Base-by-base conservation (phyloP, 2,329 filamentous ascomycete species). In the Fusarium pseudoanthophilum region DNA sequence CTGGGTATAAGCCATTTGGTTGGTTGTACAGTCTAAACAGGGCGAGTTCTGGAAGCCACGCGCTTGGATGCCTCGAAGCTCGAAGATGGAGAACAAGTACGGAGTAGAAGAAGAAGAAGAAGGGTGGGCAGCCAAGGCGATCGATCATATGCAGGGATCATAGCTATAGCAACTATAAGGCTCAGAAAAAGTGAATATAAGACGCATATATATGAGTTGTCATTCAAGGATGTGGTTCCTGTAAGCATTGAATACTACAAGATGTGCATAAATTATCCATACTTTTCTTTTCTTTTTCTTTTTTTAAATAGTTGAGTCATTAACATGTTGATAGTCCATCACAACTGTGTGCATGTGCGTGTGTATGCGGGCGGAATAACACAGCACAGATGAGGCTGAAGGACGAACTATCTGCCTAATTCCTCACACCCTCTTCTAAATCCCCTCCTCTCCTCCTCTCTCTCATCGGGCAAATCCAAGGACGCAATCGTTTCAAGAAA, bases 321-420 rank as follows among this genome's bases (percentile, higher is more conserved):
- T 10, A 20, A 16, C 13, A 3, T 18, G 24, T 7, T 15, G 28
- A 16, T 36, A 21, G 18, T 36, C 34, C 37, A 30, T 24, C 34
- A 52, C 34, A 52, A 30, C 51, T 45, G n/a, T 39, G 34, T 24
- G 20, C 46, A 16, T 26, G 24, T 43, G 63, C 21, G 20, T 46
- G 42, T 13, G 24, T 28, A 15, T 34, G 46, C 24, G 24, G 46
- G 42, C 37, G 20, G 37, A 48, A 46, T 32, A 57, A n/a, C 36
- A 43, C 16, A 30, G 14, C 46, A 36, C 36, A 43, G 20, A 56
- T 73, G 70, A 73, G 71, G 71, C 71, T 73, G 71, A 56, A 70
- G 10, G 11, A 40, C 30, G 28, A 57, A 53, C 60, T 60, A 57
- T 48, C 60, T 70, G 46, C 46, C 67, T 71, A 39, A 49, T 60